phyloP scores from a whole-genome alignment of 2,329 filamentous ascomycete species.

The Huntiella abstrusa region DNA sequence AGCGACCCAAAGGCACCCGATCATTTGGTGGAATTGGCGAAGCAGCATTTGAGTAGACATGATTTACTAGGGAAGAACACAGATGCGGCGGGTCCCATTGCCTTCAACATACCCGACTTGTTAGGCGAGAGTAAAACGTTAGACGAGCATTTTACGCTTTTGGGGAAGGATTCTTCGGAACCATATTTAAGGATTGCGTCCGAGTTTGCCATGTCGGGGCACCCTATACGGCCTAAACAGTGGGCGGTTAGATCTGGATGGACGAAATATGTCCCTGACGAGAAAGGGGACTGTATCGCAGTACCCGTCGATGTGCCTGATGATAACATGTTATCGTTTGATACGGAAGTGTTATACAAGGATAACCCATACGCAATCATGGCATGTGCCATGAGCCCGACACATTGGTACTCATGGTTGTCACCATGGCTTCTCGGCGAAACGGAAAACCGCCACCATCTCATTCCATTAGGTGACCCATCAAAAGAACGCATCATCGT shows the following conservation, averaged over 20 bases:
- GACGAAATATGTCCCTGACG: constrained; percentile 77
- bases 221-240: constrained; percentile 41
- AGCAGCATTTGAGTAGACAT: constrained; percentile 67
- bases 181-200: constrained; percentile 64
- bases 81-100: constrained; percentile 55
- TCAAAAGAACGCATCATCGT: constrained; percentile 57
- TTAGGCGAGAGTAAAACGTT: constrained; percentile 49
- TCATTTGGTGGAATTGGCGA: constrained; percentile 61
- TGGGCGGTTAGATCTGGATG: constrained; percentile 74
- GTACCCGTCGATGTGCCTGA: constrained; percentile 59
- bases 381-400: constrained; percentile 81
- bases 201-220: constrained; percentile 44
- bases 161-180: constrained; percentile 73
- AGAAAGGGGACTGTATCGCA: constrained; percentile 24
- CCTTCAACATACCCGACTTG: constrained; percentile 66
- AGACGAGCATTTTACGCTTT: constrained; percentile 83
- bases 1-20: constrained; percentile 31
- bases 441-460: constrained; percentile 54
- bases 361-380: constrained; percentile 84
- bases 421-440: constrained; percentile 88
- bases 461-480: constrained; percentile 74
- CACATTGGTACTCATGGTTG: constrained; percentile 91
- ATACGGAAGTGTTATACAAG: constrained; percentile 95
- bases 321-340: constrained; percentile 72
- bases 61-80: constrained; percentile 81